phyloP scores from a whole-genome alignment of 345 rosid genomes.

The Barbarea vulgaris region DNA sequence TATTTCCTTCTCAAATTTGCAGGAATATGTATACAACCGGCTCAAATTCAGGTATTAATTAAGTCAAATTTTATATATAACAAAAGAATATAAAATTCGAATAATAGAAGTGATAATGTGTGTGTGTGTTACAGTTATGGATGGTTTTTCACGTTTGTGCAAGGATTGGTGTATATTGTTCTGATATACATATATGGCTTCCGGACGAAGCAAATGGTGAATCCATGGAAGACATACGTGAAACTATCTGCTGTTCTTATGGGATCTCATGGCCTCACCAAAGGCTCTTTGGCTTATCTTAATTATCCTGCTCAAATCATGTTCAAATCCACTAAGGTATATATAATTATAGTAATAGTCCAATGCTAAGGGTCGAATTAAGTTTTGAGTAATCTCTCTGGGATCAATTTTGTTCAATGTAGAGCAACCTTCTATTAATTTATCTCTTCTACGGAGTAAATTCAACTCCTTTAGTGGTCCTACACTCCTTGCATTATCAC shows the following conservation, averaged over 20 bases:
- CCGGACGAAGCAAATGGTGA: slow-evolving; percentile 81
- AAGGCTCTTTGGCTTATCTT: slow-evolving; percentile 83
- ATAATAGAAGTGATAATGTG: background rate
- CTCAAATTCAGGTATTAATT: slow-evolving; percentile 74
- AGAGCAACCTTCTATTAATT: background rate
- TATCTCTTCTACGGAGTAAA: background rate
- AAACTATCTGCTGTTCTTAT: slow-evolving; percentile 80
- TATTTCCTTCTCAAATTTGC: background rate
- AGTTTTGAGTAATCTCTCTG: background rate
- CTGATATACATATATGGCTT: slow-evolving; percentile 77
- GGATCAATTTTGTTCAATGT: background rate
- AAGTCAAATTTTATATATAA: background rate
- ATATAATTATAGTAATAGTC: background rate
- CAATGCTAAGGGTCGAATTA: background rate
- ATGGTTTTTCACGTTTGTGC: slow-evolving; percentile 90
- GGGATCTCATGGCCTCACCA: slow-evolving; percentile 90
- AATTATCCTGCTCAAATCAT: slow-evolving; percentile 92
- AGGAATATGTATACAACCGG: slow-evolving; percentile 95
- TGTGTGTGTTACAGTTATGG: slow-evolving; percentile 64
- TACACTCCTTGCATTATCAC: background rate
- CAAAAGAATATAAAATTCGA: background rate
- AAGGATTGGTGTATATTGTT: slow-evolving; percentile 77
- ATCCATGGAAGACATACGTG: slow-evolving; percentile 82
- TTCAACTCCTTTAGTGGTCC: background rate
- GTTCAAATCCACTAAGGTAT: slow-evolving; percentile 93